Conservation (phyloP, 208 protist genomes). For the Blastocrithidia nonstop region DNA sequence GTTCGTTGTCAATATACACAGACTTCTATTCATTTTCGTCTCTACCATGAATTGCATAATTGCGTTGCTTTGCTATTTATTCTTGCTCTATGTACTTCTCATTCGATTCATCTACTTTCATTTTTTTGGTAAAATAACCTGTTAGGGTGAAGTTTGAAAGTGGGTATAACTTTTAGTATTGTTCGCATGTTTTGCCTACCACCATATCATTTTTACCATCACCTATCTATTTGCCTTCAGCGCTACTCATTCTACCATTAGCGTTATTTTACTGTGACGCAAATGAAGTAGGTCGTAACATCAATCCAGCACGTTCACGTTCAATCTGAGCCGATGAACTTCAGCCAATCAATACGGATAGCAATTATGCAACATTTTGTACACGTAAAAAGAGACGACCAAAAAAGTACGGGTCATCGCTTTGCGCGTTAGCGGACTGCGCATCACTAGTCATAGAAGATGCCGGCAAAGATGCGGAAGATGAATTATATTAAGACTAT, state of each 20-base stretch:
- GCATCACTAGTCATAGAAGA: background rate
- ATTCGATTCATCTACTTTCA: conserved; percentile 4
- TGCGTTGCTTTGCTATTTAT: too few species aligned
- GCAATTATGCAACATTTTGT: conserved; percentile 72
- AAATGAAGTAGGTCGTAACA: conserved; percentile 7
- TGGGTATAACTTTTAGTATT: too few species aligned
- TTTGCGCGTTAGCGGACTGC: background rate
- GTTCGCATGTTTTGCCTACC: too few species aligned
- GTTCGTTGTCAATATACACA: conserved; percentile 36
- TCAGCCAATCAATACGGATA: conserved; percentile 62
- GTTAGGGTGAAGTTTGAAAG: too few species aligned
- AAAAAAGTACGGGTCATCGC: conserved; percentile 35
- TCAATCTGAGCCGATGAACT: conserved; percentile 10
- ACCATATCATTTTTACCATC: too few species aligned
- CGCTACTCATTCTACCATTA: too few species aligned
- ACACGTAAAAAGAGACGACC: conserved; percentile 72
- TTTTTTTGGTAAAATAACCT: too few species aligned
- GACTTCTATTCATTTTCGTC: too few species aligned
- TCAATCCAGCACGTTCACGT: conserved; percentile 31
- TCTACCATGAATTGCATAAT: too few species aligned
- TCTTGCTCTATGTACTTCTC: conserved; percentile 7
- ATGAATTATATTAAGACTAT: background rate
- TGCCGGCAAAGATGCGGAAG: background rate
- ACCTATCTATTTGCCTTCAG: too few species aligned
- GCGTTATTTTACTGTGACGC: too few species aligned